Base-by-base conservation (phyloP, 345 rosid genomes). In the Eucalyptus tenuipes region DNA sequence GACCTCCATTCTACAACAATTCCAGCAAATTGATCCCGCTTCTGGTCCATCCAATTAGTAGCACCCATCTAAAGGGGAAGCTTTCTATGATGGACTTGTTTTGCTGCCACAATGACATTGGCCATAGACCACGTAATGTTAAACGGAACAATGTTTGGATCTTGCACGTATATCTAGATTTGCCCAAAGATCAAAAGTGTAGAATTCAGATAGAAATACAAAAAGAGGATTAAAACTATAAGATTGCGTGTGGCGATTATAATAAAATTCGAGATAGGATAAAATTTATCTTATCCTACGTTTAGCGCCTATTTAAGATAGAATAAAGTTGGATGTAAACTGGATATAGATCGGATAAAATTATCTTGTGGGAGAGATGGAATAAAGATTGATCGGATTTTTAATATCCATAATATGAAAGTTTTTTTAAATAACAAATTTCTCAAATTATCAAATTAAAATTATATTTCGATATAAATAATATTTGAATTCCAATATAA, bases 361-460 rank as follows among this genome's bases (percentile, higher is more conserved):
- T 52, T 52, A 52, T 52, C 0, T 52, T 8, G 10, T 52, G 25
- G 0, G 0, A 52, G 0, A 8, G 2, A 5, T 20, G 57, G 0
- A 52, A 20, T 52, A 52, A 52, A 52, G 5, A 52, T 52, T 2
- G 1, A 52, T 52, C 18, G 0, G 57, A 52, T 52, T 52, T 52
- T 52, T 8, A 52, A 52, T 52, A 52, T 52, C 10, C 2, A 52
- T 20, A 52, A 50, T 17, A 50, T 50, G 22, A 50, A 16, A 14
- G 14, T 15, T 17, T 17, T 16, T 50, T 17, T 50, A 50, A 52
- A 18, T 52, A 52, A 52, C 1, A 52, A 52, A 52, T 20, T 52
- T 20, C 25, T 52, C 57, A 52, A 52, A 52, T 52, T 52, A 52
- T 7, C 2, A 52, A 20, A 52, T 52, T 52, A 52, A 8, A 52